Evolutionary conservation across 1,139 yeast species (phyloP).

Genomic region (Sugiyamaella xylanicola): DNA sequence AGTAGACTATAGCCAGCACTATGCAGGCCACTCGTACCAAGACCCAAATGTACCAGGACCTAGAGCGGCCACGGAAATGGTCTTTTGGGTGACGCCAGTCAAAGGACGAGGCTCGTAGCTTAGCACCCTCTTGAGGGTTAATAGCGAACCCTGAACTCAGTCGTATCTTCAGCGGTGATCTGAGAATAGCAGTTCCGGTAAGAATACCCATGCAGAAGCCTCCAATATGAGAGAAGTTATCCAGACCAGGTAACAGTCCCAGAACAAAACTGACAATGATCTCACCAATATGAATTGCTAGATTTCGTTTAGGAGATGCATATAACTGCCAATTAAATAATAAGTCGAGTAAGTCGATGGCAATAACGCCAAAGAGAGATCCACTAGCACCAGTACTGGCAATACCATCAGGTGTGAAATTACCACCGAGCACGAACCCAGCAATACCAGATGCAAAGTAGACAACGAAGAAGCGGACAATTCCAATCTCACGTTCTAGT

Average conservation of each 20-base stretch:
- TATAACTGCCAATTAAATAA: constrained; percentile 56
- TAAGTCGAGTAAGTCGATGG: constrained; percentile 61
- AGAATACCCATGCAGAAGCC: constrained; percentile 69
- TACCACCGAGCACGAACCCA: constrained; percentile 72
- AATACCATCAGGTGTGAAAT: constrained; percentile 69
- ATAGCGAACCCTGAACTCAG: constrained; percentile 16
- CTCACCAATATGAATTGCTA: constrained; percentile 57
- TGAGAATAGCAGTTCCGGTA: constrained; percentile 54
- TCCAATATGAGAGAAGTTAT: constrained; percentile 76
- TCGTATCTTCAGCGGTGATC: constrained; percentile 53
- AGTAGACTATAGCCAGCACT: constrained; percentile 53
- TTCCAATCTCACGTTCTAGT: constrained; percentile 63
- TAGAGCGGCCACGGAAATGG: constrained; percentile 42
- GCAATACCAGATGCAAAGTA: constrained; percentile 66
- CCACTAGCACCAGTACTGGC: constrained; percentile 80
- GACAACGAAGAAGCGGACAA: constrained; percentile 56
- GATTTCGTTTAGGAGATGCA: constrained; percentile 46
- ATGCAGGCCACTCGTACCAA: constrained; percentile 52
- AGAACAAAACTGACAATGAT: constrained; percentile 62
- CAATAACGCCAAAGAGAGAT: constrained; percentile 68
- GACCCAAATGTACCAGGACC: constrained; percentile 56
- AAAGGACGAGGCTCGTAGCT: constrained; percentile 32
- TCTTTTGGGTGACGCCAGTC: constrained; percentile 29
- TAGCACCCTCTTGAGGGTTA: constrained; percentile 20
- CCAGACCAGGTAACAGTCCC: constrained; percentile 73